Conservation (phyloP, 805 yeast species). For the Peterozyma toletana region DNA sequence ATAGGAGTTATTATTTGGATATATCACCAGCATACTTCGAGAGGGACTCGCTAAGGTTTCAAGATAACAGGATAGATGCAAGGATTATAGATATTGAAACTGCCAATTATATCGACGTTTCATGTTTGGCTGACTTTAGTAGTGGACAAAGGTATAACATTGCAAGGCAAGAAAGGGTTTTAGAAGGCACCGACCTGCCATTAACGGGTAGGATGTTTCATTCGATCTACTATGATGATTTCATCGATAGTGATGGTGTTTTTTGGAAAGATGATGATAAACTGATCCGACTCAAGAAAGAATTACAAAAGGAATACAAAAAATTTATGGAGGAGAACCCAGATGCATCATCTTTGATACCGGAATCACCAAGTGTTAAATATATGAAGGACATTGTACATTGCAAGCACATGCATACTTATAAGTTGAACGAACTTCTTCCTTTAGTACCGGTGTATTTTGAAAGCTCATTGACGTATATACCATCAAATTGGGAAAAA, state of each 20-base stretch:
- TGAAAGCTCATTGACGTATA: conserved; percentile 46
- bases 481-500: conserved; percentile 32
- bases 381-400: conserved; percentile 17
- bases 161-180: background rate
- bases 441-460: conserved; percentile 49
- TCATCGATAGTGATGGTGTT: background rate
- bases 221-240: too few relatives aligned
- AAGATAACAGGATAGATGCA: conserved; percentile 25
- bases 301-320: background rate
- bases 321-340: background rate
- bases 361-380: background rate
- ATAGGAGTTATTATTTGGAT: conserved; percentile 24
- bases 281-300: background rate
- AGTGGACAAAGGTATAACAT: background rate
- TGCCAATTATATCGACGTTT: conserved; percentile 42
- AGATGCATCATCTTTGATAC: background rate
- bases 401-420: conserved; percentile 54
- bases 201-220: too few relatives aligned
- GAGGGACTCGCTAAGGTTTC: conserved; percentile 30
- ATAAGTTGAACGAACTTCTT: conserved; percentile 36
- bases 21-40: conserved; percentile 25
- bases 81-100: conserved; percentile 41
- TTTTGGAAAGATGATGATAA: background rate
- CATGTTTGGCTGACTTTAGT: conserved; percentile 20
- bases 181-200: background rate